Evolutionary conservation across 202 grass and related monocot genomes (phyloP), one percentile per base, ranked within the genome.

Genomic region (Alloteropsis angusta): DNA sequence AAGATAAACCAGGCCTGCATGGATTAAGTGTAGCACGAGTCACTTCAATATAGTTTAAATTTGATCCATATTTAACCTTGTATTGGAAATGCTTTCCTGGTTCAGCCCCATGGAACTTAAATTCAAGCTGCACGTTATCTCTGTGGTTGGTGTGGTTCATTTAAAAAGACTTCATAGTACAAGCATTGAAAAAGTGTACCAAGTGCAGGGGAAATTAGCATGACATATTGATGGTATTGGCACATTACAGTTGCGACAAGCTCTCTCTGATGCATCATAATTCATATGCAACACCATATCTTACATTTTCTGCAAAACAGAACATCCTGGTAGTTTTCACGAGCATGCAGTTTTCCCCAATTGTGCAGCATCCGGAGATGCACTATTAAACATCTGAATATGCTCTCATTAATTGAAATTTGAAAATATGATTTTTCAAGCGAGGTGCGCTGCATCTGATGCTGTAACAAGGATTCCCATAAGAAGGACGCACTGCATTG

Each of bases 21-120:
- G 50, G 23, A 23, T 74, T 11, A 60, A 79, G 60, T 61, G 75
- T 42, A 62, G 15, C 42, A 37, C 7, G 41, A 5, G 35, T 53
- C 76, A 63, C 48, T 71, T 11, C 46, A 88, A 34, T 78, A 49
- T 70, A 57, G 30, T 63, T 84, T 60, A 62, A 38, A 76, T 57
- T 0, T 57, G 42, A 19, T 35, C 17, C n/a, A 23, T 42, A 75
- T 74, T 47, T 74, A 61, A 42, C 34, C 77, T 34, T 49, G n/a
- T 39, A 37, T 9, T 60, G 16, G 7, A 16, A 73, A 30, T 57
- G 21, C 14, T 34, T 66, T 45, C 25, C 42, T 14, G 2, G 5
- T 28, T 58, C 34, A 64, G 38, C 58, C 13, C 3, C 68, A 74
- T 80, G 9, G 7, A 74, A 74, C 26, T 74, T 84, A 54, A 66